phyloP scores from a whole-genome alignment of 2,329 filamentous ascomycete species.

The Diaporthe aspalathi region DNA sequence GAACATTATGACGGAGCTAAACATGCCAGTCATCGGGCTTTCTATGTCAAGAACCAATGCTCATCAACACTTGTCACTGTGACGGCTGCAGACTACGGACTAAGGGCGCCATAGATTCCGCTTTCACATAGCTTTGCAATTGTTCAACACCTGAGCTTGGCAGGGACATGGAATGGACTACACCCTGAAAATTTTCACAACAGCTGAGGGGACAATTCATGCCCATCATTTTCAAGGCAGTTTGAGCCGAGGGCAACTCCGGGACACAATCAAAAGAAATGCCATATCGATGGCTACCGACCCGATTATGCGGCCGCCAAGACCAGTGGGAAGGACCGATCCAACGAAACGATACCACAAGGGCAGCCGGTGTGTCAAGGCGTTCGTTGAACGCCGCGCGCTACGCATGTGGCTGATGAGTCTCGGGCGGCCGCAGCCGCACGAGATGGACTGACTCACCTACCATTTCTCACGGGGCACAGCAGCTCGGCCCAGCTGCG shows the following conservation, averaged over 20 bases:
- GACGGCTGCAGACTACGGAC: background rate
- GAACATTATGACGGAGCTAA: background rate
- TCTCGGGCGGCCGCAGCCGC: constrained; percentile 10
- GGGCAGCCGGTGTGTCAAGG: background rate
- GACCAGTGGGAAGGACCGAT: background rate
- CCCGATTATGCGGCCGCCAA: background rate
- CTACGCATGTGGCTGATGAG: background rate
- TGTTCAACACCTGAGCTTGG: background rate
- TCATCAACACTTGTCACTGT: background rate
- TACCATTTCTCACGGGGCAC: background rate
- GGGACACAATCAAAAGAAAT: background rate
- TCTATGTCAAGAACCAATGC: background rate
- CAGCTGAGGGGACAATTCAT: background rate
- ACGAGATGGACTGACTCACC: constrained; percentile 11
- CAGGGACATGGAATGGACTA: background rate
- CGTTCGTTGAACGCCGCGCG: background rate
- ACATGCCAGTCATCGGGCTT: background rate
- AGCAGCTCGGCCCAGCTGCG: background rate
- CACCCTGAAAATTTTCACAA: too few relatives aligned
- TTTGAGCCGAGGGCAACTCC: background rate
- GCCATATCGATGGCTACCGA: background rate
- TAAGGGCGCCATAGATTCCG: background rate
- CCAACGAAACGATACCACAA: background rate
- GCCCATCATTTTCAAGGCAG: background rate
- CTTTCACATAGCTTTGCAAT: too few relatives aligned